phyloP scores from a whole-genome alignment of 2,329 filamentous ascomycete species.

The Hypoxylon sp. region DNA sequence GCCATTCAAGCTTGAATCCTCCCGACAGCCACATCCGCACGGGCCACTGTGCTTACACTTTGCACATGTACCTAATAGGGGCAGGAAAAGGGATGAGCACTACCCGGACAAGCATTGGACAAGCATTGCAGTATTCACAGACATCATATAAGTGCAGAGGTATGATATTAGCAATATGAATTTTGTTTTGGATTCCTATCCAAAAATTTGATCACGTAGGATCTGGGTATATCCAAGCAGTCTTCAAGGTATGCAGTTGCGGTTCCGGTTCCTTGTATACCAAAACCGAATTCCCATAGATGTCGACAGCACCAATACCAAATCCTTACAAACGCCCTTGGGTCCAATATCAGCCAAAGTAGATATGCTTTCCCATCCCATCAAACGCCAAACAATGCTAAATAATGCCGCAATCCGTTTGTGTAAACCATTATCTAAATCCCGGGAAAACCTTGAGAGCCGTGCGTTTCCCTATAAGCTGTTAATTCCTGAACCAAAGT shows the following conservation, averaged over 20 bases:
- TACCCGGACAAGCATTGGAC: too few species aligned
- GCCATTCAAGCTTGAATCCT: constrained; percentile 3
- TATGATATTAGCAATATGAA: constrained; percentile 7
- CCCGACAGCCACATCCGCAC: constrained; percentile 18
- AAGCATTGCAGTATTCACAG: constrained; percentile 7
- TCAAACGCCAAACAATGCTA: constrained; percentile 47
- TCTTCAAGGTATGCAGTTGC: constrained; percentile 40
- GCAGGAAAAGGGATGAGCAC: constrained; percentile 4
- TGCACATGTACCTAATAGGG: background rate
- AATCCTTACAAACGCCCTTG: constrained; percentile 31
- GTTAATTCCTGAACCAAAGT: constrained; percentile 38
- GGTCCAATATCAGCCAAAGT: constrained; percentile 20
- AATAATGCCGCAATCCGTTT: constrained; percentile 23
- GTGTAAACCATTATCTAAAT: constrained; percentile 45
- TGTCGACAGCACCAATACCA: constrained; percentile 16
- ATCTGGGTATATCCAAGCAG: constrained; percentile 46
- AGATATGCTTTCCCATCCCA: constrained; percentile 30
- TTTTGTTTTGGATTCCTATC: constrained; percentile 27
- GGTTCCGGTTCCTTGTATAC: constrained; percentile 32
- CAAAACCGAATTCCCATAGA: constrained; percentile 27
- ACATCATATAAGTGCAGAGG: constrained; percentile 6
- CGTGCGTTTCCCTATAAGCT: constrained; percentile 59
- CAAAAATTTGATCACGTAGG: constrained; percentile 24
- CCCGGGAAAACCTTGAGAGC: constrained; percentile 62
- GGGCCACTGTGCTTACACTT: constrained; percentile 14